These are phyloP conservation scores for Amanita subjunquillea DNA, from an alignment of 768 basidiomycete genomes.

Conservation along the genomic window DNA sequence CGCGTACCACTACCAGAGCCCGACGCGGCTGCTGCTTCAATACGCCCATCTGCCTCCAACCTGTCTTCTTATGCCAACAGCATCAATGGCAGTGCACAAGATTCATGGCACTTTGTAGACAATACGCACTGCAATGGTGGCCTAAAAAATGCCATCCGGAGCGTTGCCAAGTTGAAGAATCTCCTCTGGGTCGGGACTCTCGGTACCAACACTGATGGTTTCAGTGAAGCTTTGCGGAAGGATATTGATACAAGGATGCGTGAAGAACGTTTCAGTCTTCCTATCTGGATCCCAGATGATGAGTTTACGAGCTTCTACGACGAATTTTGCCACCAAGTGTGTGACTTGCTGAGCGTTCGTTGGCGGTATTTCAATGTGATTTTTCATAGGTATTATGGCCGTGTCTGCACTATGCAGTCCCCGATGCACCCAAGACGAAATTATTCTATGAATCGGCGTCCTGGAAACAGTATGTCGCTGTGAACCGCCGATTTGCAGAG, in stretches of 20 bases:
- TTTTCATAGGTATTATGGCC: constrained; percentile 66
- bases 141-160: constrained; percentile 71
- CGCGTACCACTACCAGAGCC: constrained; percentile 13
- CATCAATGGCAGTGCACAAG: constrained; percentile 5
- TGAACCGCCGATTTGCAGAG: constrained; percentile 87
- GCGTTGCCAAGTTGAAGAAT: constrained; percentile 43
- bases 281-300: constrained; percentile 76
- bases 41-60: background rate
- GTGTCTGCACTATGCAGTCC: constrained; percentile 76
- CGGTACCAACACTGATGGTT: constrained; percentile 58
- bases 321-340: constrained; percentile 76
- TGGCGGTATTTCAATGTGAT: constrained; percentile 8
- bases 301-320: constrained; percentile 78
- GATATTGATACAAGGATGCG: constrained; percentile 46
- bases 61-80: background rate
- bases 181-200: constrained; percentile 64
- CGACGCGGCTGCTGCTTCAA: constrained; percentile 13
- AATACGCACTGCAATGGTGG: constrained; percentile 79
- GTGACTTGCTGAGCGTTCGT: background rate
- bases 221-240: constrained; percentile 41
- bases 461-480: constrained; percentile 79
- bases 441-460: constrained; percentile 70
- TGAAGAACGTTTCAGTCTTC: constrained; percentile 23
- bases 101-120: constrained; percentile 35
- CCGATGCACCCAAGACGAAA: constrained; percentile 81